Evolutionary conservation across 257 asterid species (phyloP).

Genomic region (Echites panduratus): DNA sequence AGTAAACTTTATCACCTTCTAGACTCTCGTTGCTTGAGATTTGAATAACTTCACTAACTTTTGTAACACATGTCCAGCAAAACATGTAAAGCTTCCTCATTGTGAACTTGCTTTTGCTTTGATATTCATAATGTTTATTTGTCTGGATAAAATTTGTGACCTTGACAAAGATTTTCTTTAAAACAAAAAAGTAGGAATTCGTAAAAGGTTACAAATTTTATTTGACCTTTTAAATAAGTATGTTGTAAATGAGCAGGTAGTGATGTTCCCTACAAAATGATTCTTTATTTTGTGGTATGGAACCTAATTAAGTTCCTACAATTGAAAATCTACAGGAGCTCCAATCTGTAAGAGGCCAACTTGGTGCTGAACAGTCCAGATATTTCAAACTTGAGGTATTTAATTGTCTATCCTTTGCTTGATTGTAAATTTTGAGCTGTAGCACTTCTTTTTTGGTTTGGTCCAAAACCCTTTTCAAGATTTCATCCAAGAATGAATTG

Average conservation of each 20-base stretch:
- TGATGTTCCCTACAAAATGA: background rate
- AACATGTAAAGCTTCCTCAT: background rate
- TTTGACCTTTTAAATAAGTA: background rate
- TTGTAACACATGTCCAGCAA: background rate
- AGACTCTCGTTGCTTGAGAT: background rate
- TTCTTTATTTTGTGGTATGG: background rate
- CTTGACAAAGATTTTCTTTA: no score
- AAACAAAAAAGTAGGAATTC: no score
- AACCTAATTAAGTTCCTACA: background rate
- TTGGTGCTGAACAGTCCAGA: slow-evolving; percentile 93
- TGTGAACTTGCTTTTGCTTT: background rate
- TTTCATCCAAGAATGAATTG: background rate
- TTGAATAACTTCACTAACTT: background rate
- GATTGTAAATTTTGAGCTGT: background rate
- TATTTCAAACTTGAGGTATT: slow-evolving; percentile 97
- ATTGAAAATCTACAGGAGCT: slow-evolving; percentile 54
- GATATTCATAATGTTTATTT: background rate
- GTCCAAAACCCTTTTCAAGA: background rate
- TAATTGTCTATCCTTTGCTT: background rate
- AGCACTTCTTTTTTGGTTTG: background rate
- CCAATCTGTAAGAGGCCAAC: slow-evolving; percentile 89
- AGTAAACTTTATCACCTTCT: background rate
- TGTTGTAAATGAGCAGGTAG: background rate
- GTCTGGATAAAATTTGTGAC: background rate
- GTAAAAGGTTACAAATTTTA: background rate